phyloP scores from a whole-genome alignment of 2,329 filamentous ascomycete genomes.

The Passalora sequoiae region DNA sequence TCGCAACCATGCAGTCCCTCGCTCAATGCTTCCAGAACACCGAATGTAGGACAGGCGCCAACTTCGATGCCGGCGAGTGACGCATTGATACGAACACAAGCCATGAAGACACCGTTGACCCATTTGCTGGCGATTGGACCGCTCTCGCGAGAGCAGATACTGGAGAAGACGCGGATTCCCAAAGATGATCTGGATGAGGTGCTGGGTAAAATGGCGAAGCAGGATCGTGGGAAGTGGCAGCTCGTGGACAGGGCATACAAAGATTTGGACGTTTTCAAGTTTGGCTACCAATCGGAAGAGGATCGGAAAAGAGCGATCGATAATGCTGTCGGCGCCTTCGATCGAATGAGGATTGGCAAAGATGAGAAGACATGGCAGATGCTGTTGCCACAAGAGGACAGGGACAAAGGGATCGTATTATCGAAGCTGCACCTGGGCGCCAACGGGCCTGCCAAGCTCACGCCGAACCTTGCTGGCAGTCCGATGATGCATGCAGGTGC shows the following conservation, averaged over 20 bases:
- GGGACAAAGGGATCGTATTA: constrained; percentile 57
- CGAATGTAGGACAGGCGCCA: constrained; percentile 25
- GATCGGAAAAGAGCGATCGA: constrained; percentile 58
- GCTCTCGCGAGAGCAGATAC: constrained; percentile 45
- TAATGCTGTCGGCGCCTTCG: constrained; percentile 58
- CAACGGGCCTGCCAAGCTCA: constrained; percentile 20
- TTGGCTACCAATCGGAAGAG: constrained; percentile 52
- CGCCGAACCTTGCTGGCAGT: constrained; percentile 28
- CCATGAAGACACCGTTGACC: constrained; percentile 43
- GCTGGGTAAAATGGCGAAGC: constrained; percentile 49
- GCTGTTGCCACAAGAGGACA: constrained; percentile 55
- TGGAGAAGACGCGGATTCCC: constrained; percentile 44
- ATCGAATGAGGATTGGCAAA: constrained; percentile 55
- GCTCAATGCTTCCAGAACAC: constrained; percentile 35
- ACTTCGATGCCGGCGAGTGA: constrained; percentile 40
- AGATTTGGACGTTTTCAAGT: constrained; percentile 58
- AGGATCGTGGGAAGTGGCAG: constrained; percentile 48
- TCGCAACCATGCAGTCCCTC: constrained; percentile 39
- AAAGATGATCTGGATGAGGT: constrained; percentile 46
- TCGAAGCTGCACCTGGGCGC: constrained; percentile 53
- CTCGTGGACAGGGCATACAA: constrained; percentile 56
- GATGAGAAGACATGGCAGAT: constrained; percentile 59
- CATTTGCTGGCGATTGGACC: constrained; percentile 53
- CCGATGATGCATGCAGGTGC: constrained; percentile 28
- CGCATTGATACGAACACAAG: constrained; percentile 33